phyloP scores from a whole-genome alignment of 2,329 filamentous ascomycete species.

The Ambrosiella cleistominuta region DNA sequence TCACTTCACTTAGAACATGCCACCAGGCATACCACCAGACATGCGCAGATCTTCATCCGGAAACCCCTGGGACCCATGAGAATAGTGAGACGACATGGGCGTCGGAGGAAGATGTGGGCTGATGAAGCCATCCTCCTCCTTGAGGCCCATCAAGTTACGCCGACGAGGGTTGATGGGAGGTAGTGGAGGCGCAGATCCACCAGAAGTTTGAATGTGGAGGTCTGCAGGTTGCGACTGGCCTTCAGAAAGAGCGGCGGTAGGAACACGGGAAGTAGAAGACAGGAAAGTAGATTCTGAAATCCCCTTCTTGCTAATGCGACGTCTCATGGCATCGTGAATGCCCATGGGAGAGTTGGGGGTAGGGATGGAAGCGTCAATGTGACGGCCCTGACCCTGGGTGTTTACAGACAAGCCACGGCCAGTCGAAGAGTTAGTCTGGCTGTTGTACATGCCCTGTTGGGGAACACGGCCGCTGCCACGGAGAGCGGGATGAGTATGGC shows the following conservation, averaged over 20 bases:
- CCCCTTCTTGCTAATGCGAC: conserved; percentile 28
- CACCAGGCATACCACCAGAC: conserved; percentile 5
- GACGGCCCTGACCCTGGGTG: conserved; percentile 13
- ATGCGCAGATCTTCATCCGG: conserved; percentile 7
- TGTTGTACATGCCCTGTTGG: conserved; percentile 10
- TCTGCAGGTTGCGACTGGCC: conserved; percentile 20
- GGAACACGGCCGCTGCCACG: conserved; percentile 1
- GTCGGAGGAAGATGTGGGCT: conserved; percentile 9
- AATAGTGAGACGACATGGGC: conserved; percentile 4
- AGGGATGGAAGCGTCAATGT: conserved; percentile 11
- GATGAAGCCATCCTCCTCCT: conserved; percentile 7
- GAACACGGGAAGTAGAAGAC: conserved; percentile 28
- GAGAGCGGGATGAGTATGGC: conserved; percentile 16
- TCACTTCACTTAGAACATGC: conserved; percentile 8
- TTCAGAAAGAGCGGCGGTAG: conserved; percentile 24
- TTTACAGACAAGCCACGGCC: not conserved
- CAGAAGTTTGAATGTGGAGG: conserved; percentile 21
- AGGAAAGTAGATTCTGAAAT: conserved; percentile 34
- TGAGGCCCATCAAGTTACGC: conserved; percentile 20
- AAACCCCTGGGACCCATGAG: not conserved
- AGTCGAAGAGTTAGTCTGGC: conserved; percentile 8
- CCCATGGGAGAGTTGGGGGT: conserved; percentile 15
- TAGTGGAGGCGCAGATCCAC: conserved; percentile 31
- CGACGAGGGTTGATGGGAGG: conserved; percentile 43
- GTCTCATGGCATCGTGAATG: conserved; percentile 24